Percentiles rank a stretch among this genome's conserved stretches.
Evolutionary conservation across 345 rosid species (phyloP).

Genomic region (Syzygium oleosum): DNA sequence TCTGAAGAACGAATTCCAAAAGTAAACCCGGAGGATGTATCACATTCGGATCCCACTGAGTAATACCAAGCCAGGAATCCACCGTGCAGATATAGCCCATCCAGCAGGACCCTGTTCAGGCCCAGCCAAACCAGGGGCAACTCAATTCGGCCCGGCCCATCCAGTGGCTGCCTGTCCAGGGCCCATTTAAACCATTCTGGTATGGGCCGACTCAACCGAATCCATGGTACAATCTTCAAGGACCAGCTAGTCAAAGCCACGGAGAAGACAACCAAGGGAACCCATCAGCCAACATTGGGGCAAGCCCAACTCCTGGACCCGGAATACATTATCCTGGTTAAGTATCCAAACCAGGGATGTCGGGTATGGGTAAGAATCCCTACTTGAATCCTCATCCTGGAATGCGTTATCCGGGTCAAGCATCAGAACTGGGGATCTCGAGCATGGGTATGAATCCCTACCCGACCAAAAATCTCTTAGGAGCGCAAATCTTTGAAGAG

Average conservation of each 20-base stretch:
- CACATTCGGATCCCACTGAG: background rate
- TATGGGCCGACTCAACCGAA: background rate
- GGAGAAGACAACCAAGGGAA: background rate
- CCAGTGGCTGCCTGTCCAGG: background rate
- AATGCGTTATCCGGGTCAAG: no score
- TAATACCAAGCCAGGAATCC: background rate
- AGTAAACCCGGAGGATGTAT: background rate
- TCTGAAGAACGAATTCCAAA: background rate
- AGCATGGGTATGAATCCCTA: no score
- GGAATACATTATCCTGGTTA: no score
- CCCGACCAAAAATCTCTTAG: no score
- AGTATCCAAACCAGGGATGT: background rate
- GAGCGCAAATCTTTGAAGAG: no score
- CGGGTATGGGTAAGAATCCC: background rate
- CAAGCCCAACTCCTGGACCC: background rate
- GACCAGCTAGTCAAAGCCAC: background rate
- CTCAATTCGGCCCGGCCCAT: background rate
- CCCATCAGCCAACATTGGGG: background rate
- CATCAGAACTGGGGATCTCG: no score
- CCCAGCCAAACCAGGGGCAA: background rate
- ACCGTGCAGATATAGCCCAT: background rate
- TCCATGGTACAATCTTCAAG: background rate
- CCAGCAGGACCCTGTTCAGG: fast-evolving
- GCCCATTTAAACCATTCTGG: background rate
- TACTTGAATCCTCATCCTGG: no score